Evolutionary conservation across 331 rosid genomes (phyloP), one percentile per base, ranked within the genome.

Genomic region (Ulmus americana): DNA sequence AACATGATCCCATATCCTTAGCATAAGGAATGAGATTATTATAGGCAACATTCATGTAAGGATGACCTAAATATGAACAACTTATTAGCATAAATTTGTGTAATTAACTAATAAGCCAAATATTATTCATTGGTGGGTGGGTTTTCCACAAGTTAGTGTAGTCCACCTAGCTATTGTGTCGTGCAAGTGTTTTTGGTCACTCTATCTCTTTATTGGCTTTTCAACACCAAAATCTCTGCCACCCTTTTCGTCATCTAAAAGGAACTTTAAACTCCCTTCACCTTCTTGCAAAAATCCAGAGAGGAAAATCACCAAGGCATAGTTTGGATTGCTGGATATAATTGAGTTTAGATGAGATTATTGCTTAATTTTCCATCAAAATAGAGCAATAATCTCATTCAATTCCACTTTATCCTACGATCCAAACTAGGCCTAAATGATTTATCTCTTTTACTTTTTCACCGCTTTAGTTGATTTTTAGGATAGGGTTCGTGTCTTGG

Each of bases 61-160:
- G 39, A 12, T 65, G 51, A 44, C 83, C 79, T 80, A 84, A 75
- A 75, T 42, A 51, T 69, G 66, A 52, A 56, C 8, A n/a, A 3
- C 35, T 57, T 35, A 40, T 16, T 41, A 16, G 3, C 42, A 15
- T 42, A 64, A 59, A 39, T 61, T 62, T 49, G 54, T 59, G 39
- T 2, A 38, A 35, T 7, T 74, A 44, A 38, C 48, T 45, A 60
- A 70, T 55, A 50, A 80, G 78, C 72, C 80, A 59, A 60, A 22
- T 28, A 28, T 28, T 28, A 28, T 28, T 28, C 10, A 10, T 6
- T 51, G 39, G 59, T 41, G 70, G 77, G 89, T 88, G 89, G 85
- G 69, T 84, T 73, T 83, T 70, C 91, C 91, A 83, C 87, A 75
- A 70, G 68, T 65, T 72, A 77, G 80, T 81, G 81, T 69, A 58